Percentiles rank a stretch among this genome's conserved stretches.
These are phyloP conservation scores for Lachancea lanzarotensis DNA, from an alignment of 805 yeast species.

Conservation along the genomic window DNA sequence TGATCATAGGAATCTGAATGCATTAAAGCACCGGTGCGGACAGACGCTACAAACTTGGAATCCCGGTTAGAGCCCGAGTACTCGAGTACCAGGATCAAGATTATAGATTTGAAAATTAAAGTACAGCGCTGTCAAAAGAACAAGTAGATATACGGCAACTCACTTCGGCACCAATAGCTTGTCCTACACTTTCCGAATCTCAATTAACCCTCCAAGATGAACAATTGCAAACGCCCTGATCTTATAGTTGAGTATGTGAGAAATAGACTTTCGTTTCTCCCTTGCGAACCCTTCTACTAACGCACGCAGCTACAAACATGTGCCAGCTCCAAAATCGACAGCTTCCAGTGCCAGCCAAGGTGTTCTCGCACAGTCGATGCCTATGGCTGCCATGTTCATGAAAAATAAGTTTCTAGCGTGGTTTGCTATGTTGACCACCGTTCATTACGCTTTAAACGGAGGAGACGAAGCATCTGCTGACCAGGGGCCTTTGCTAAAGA, in stretches of 20 bases:
- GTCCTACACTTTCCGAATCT: no score
- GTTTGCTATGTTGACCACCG: slow-evolving; percentile 47
- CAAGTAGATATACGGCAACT: neutral
- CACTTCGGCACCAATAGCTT: neutral
- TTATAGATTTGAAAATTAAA: neutral
- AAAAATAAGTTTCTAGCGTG: slow-evolving; percentile 39
- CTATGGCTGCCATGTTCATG: slow-evolving; percentile 66
- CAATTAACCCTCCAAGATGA: slow-evolving; percentile 7
- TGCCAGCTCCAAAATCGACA: slow-evolving; percentile 42
- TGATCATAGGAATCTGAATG: neutral
- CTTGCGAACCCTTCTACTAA: slow-evolving; percentile 12
- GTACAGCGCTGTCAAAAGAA: neutral
- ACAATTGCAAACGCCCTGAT: slow-evolving; percentile 33
- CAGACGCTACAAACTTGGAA: no score
- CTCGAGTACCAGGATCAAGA: neutral
- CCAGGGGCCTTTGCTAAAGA: slow-evolving; percentile 39
- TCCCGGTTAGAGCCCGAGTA: no score
- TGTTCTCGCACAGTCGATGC: slow-evolving; percentile 45
- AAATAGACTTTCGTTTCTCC: neutral
- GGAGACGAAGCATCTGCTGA: slow-evolving; percentile 32
- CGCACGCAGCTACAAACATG: slow-evolving; percentile 36
- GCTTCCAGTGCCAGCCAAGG: slow-evolving; percentile 39
- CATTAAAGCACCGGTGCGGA: neutral
- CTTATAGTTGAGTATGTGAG: slow-evolving; percentile 30
- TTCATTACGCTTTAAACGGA: slow-evolving; percentile 32